Evolutionary conservation across 2,329 filamentous ascomycete genomes (phyloP).

Genomic region (Paraphoma sp.): DNA sequence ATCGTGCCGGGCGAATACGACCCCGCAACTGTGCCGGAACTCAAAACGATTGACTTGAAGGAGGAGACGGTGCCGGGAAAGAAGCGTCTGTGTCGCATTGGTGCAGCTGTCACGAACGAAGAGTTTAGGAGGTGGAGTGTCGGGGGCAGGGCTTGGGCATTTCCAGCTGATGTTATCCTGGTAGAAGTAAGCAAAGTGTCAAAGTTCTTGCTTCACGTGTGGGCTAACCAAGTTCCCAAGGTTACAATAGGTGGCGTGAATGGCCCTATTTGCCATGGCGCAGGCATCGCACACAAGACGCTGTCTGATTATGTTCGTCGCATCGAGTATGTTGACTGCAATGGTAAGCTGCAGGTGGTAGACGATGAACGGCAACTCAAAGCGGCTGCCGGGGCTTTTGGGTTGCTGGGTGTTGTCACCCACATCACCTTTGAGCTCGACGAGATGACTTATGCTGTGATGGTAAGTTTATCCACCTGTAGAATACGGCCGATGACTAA

Average conservation of each 20-base stretch:
- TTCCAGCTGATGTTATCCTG: background rate
- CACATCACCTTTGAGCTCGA: background rate
- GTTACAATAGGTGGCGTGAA: background rate
- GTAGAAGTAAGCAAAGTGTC: background rate
- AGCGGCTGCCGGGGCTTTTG: background rate
- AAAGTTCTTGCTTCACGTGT: background rate
- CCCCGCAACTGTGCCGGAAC: background rate
- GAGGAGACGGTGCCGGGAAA: background rate
- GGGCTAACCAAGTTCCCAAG: background rate
- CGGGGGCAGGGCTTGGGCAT: background rate
- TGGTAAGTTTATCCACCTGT: background rate
- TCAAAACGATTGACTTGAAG: background rate
- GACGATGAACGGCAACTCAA: background rate
- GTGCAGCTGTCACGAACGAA: background rate
- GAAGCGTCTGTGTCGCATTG: background rate
- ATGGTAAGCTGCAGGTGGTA: background rate
- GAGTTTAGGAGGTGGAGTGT: background rate
- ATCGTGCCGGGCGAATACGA: background rate
- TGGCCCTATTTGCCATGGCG: background rate
- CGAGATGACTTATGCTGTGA: background rate
- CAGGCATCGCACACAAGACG: background rate
- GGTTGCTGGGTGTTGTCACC: background rate
- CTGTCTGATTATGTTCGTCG: background rate
- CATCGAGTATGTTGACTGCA: background rate
- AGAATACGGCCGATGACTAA: background rate